These are phyloP conservation scores for Talaromyces rugulosus DNA, from an alignment of 2,329 filamentous ascomycete genomes.

Conservation along the genomic window DNA sequence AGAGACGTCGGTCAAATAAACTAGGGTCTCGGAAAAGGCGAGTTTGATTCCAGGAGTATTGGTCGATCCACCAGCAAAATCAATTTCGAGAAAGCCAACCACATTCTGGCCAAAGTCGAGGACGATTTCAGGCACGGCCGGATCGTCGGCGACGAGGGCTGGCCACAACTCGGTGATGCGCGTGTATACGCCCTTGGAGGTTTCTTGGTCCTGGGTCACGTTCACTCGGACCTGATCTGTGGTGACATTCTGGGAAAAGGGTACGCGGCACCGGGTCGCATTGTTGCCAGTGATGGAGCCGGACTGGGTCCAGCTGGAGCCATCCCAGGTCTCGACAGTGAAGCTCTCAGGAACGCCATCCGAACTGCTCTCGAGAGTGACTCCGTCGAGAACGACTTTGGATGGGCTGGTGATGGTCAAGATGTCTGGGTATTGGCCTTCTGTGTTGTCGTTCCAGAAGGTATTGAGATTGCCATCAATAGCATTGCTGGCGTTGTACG, in stretches of 20 bases:
- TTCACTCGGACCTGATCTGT: not conserved
- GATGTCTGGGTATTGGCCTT: not conserved
- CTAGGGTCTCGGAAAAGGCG: slow-evolving; percentile 15
- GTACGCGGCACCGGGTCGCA: not conserved
- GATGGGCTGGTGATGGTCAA: not conserved
- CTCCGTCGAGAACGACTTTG: not conserved
- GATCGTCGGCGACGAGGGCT: not conserved
- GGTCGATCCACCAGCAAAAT: slow-evolving; percentile 12
- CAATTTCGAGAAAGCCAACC: slow-evolving; percentile 14
- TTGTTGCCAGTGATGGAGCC: not conserved
- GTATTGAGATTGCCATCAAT: not conserved
- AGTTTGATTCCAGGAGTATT: slow-evolving; percentile 13
- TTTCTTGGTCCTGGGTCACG: not conserved
- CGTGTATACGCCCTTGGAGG: not conserved
- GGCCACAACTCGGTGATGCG: not conserved
- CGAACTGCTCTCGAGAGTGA: not conserved
- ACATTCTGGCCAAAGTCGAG: slow-evolving; percentile 17
- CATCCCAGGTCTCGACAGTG: not conserved
- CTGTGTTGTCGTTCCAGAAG: not conserved
- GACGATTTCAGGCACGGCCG: slow-evolving; percentile 7
- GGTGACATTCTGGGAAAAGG: not conserved
- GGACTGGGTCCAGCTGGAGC: not conserved
- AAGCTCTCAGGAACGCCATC: not conserved
- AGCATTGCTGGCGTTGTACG: not conserved
- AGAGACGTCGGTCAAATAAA: slow-evolving; percentile 14